Base-by-base conservation (phyloP, 2,329 filamentous ascomycete species). In the Ceratocystis diversiconidia region DNA sequence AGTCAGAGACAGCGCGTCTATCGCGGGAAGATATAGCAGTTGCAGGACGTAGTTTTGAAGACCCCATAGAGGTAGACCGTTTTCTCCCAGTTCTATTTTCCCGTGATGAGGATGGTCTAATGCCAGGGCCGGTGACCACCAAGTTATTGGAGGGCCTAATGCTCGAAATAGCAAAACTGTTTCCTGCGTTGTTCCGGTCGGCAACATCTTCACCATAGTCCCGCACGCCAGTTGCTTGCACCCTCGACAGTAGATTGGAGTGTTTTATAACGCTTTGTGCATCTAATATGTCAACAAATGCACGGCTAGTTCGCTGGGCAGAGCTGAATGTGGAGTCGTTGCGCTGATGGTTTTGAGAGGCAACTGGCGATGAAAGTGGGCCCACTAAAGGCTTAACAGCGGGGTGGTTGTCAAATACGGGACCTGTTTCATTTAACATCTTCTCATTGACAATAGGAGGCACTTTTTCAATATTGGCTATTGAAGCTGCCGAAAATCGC, bases 181-280 rank as follows among this genome's bases (percentile, higher is more conserved):
- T 79, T 28, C 75, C 71, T 3, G 72, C 73, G 59, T 83, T 75
- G 68, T 87, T 87, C 43, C 85, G 77, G 69, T 85, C 82, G 1
- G 83, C 84, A 1, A 86, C 82, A 70, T 86, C 84, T 71, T 87
- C 85, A n/a, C 80, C 84, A 69, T 83, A 85, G 62, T 82, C 79
- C 55, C 78, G 76, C 0, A 75, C 74, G 1, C 82, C 82, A 0
- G 80, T 71, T 0, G 82, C 81, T 65, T 77, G 72, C 2, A 84
- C 70, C 17, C 81, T 76, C 8, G 75, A 74, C 61, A 74, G 73
- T 69, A 84, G 83, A 67, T 82, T 76, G 1, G 76, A 73, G 0
- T 78, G 77, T 32, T 72, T 78, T 48, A 85, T 74, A 30, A 76
- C 79, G 0, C 80, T 80, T 67, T 82, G 80, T 0, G 82, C 83